A percentile compares a stretch with the other conserved stretches of the same genome.
Conservation (phyloP, 345 rosid species). For the Salix koriyanagi region DNA sequence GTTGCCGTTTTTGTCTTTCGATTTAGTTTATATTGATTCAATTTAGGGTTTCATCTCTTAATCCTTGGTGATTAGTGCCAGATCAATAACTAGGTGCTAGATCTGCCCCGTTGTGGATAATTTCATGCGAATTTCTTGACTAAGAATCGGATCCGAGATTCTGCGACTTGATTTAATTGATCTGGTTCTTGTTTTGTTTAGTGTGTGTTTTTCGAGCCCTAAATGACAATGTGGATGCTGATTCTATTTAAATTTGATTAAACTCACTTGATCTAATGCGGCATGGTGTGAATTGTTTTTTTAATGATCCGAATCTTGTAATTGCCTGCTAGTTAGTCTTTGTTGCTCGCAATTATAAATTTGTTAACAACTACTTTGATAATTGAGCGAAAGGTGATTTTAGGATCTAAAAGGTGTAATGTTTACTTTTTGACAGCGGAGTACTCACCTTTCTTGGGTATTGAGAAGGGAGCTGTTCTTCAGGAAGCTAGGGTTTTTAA, state of each 20-base stretch:
- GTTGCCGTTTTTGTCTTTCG: not conserved
- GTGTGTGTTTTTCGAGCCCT: not conserved
- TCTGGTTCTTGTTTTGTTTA: slow-evolving; percentile 13
- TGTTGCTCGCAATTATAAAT: slow-evolving; percentile 12
- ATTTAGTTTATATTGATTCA: slow-evolving; percentile 3
- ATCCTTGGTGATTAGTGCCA: slow-evolving; percentile 10
- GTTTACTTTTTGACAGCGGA: slow-evolving; percentile 49
- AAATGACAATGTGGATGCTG: slow-evolving; percentile 23
- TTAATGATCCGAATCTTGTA: not conserved
- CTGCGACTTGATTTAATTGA: slow-evolving; percentile 7
- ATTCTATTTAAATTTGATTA: slow-evolving; percentile 1
- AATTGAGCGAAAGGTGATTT: not conserved
- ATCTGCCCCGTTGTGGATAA: slow-evolving; percentile 34
- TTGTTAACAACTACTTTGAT: not conserved
- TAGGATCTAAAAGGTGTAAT: slow-evolving; percentile 1
- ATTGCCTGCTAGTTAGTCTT: not conserved
- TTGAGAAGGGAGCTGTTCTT: slow-evolving; percentile 97
- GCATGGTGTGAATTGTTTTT: not conserved
- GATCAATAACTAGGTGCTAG: slow-evolving; percentile 43
- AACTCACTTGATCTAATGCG: slow-evolving; percentile 15
- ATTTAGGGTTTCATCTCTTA: not conserved
- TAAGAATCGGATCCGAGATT: not conserved
- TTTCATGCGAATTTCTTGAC: not conserved
- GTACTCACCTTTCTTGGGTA: slow-evolving; percentile 89
- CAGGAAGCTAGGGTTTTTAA: slow-evolving; percentile 98